Evolutionary conservation across 1,284 basidiomycete species (phyloP), one percentile per base, ranked within the genome.

Genomic region (Schizophyllum amplum): DNA sequence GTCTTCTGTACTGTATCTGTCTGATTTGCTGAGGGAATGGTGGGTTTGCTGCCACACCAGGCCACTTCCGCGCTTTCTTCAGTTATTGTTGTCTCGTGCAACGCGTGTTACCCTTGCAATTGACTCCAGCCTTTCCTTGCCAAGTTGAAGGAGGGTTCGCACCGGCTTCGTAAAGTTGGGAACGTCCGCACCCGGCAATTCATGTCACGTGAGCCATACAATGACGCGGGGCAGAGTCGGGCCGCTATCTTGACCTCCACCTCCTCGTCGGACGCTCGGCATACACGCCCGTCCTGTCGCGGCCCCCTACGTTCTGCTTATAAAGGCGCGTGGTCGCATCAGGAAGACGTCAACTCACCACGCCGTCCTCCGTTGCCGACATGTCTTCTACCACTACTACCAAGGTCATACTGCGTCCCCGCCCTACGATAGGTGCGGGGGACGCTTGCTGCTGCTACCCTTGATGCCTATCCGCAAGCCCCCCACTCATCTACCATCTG

Each of bases 381-480:
- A 42, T 42, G 33, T 42, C 33, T 17, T 42, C 33, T 42, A 72
- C 71, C 68, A 67, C 64, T 58, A 53, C 63, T 33, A 60, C 65
- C 23, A 64, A 46, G n/a, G 65, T 76, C 52, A 62, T 83, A 25
- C 74, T 83, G 46, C 75, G 67, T 21, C 79, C 80, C 25, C 73
- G 80, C 62, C 80, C 77, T 79, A 77, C 62, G 79, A 76, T 52
- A 72, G 66, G 55, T 66, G 65, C 56, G 74, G 84, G n/a, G 83
- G 85, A 26, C 73, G 74, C 46, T 74, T 90, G 33, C 69, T 85
- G n/a, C 75, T 90, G 11, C 69, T 90, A 1, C 86, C 87, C 24
- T 75, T 90, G 22, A 75, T 90, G 9, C 84, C 84, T 6, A 66
- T 74, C 5, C 74, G 68, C 51, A 75, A 75, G 22, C 75, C 75